These are phyloP conservation scores for Penicillium italicum DNA, from an alignment of 2,329 filamentous ascomycete genomes.

Conservation along the genomic window DNA sequence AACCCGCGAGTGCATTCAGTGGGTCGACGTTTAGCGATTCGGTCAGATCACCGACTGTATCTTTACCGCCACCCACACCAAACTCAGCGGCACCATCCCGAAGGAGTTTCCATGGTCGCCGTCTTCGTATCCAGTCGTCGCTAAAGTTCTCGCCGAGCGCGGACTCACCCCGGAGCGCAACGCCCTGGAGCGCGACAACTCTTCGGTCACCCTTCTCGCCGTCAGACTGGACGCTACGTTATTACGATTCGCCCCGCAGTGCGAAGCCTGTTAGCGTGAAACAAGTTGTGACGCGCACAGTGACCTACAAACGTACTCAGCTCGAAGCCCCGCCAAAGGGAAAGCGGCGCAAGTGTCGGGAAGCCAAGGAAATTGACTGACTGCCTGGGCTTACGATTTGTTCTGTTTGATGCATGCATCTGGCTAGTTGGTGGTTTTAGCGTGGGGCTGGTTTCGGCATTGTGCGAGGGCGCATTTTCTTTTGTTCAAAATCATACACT, in stretches of 20 bases:
- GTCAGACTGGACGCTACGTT: constrained; percentile 71
- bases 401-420: background rate
- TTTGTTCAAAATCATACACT: constrained; percentile 3
- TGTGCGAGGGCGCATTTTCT: background rate
- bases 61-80: constrained; percentile 30
- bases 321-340: constrained; percentile 89
- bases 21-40: constrained; percentile 48
- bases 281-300: constrained; percentile 89
- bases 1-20: constrained; percentile 40
- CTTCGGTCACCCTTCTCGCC: constrained; percentile 79
- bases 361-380: background rate
- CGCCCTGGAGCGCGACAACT: constrained; percentile 1
- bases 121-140: constrained; percentile 76
- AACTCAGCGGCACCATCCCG: constrained; percentile 52
- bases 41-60: constrained; percentile 42
- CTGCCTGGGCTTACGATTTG: background rate
- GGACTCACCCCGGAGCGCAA: constrained; percentile 59
- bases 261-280: constrained; percentile 67
- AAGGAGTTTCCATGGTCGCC: constrained; percentile 38
- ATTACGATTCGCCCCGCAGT: constrained; percentile 58
- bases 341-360: constrained; percentile 70
- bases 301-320: constrained; percentile 72
- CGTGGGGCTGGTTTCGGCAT: background rate
- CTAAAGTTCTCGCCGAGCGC: constrained; percentile 57
- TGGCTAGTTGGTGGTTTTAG: background rate